These are phyloP conservation scores for Lipomyces yamanashiensis DNA, from an alignment of 805 yeast species.

Conservation along the genomic window DNA sequence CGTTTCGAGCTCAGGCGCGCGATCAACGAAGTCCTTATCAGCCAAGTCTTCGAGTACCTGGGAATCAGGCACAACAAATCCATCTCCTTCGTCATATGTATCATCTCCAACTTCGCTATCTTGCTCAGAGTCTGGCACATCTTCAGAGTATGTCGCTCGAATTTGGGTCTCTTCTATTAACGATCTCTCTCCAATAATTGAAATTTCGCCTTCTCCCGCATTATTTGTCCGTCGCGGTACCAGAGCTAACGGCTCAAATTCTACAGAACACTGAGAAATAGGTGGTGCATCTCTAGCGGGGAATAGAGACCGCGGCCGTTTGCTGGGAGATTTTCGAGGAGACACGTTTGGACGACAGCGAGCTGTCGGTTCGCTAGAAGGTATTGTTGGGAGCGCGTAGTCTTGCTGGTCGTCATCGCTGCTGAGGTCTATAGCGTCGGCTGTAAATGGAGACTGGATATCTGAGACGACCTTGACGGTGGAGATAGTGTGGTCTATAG, in stretches of 20 bases:
- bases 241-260: not conserved
- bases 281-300: not conserved
- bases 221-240: not conserved
- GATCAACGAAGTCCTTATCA: not conserved
- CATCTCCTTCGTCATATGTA: constrained; percentile 12
- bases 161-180: constrained; percentile 1
- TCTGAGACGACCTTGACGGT: not conserved
- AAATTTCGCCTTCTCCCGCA: not conserved
- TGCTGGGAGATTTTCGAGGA: constrained; percentile 33
- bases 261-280: not conserved
- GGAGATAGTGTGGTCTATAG: constrained; percentile 11
- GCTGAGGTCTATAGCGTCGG: constrained; percentile 27
- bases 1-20: not conserved
- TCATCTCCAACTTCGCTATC: constrained; percentile 15
- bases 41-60: not conserved
- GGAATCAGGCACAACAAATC: constrained; percentile 11
- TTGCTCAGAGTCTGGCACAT: constrained; percentile 14
- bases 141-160: constrained; percentile 2
- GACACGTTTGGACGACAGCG: constrained; percentile 16
- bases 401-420: constrained; percentile 21
- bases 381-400: not conserved
- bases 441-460: constrained; percentile 3
- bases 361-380: not conserved
- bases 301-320: constrained; percentile 11
- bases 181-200: not conserved